phyloP scores from a whole-genome alignment of 495 filamentous ascomycete genomes.

The Rostrohypoxylon terebratum region DNA sequence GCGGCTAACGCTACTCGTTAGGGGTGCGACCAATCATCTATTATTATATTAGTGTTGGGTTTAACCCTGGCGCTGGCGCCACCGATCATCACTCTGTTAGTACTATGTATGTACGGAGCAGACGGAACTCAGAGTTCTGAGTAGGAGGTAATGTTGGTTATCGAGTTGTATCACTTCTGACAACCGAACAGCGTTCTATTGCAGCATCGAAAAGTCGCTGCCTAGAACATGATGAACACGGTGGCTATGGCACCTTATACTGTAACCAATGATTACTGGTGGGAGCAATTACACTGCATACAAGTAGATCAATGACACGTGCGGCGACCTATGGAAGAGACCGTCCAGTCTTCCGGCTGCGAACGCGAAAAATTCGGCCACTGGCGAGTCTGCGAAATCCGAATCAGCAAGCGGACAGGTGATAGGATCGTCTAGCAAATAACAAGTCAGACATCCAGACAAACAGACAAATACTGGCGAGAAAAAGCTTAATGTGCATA shows the following conservation, averaged over 20 bases:
- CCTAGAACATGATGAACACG: slow-evolving; percentile 4
- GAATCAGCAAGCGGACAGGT: slow-evolving; percentile 29
- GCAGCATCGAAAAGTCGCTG: slow-evolving; percentile 2
- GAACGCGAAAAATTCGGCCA: background rate
- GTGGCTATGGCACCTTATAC: background rate
- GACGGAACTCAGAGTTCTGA: background rate
- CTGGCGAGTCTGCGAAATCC: background rate
- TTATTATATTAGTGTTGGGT: slow-evolving; percentile 19
- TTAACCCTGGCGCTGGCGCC: background rate
- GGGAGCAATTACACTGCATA: background rate
- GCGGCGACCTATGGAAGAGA: background rate
- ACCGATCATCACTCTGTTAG: background rate
- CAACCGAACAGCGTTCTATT: background rate
- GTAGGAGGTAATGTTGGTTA: background rate
- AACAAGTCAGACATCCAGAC: background rate
- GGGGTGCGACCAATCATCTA: background rate
- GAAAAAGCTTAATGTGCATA: background rate
- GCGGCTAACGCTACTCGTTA: background rate
- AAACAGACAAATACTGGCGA: background rate
- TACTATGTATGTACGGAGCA: no score
- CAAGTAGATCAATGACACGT: background rate
- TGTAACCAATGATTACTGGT: background rate
- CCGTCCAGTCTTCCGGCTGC: background rate
- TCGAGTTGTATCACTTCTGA: background rate
- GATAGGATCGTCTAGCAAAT: slow-evolving; percentile 16